Evolutionary conservation across 2,329 filamentous ascomycete genomes (phyloP).

Genomic region (Rhynchosporium agropyri): DNA sequence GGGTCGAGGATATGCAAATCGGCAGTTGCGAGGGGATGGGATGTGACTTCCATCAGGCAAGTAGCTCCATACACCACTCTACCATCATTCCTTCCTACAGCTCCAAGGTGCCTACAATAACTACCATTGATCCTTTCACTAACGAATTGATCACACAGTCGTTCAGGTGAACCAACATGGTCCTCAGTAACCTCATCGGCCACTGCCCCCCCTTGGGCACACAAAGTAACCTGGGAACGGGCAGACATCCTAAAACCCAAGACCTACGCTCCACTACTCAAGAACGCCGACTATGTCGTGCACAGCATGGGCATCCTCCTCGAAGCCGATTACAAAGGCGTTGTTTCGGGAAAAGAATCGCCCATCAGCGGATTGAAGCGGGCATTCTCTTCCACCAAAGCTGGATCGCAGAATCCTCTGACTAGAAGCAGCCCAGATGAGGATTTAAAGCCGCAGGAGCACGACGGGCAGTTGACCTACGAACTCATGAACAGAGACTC

Average conservation of each 20-base stretch:
- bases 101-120: neutral
- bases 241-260: constrained; percentile 84
- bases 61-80: constrained; percentile 1
- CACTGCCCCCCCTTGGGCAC: constrained; percentile 77
- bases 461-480: constrained; percentile 82
- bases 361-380: constrained; percentile 76
- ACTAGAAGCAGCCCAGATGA: constrained; percentile 59
- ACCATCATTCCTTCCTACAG: neutral
- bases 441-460: constrained; percentile 66
- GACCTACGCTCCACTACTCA: constrained; percentile 76
- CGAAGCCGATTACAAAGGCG: constrained; percentile 96
- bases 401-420: constrained; percentile 70
- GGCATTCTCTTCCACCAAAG: constrained; percentile 72
- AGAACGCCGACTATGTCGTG: constrained; percentile 80
- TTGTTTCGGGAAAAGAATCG: constrained; percentile 80
- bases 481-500: constrained; percentile 95
- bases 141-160: constrained; percentile 53
- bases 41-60: constrained; percentile 90
- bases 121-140: constrained; percentile 18
- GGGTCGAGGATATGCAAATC: constrained; percentile 89
- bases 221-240: constrained; percentile 81
- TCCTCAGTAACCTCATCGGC: constrained; percentile 68
- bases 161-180: constrained; percentile 90
- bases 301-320: constrained; percentile 96
- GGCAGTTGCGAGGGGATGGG: constrained; percentile 83